Evolutionary conservation across 306 rosid species (phyloP), one percentile per base, ranked within the genome.

Genomic region (Cucumis cinereus): DNA sequence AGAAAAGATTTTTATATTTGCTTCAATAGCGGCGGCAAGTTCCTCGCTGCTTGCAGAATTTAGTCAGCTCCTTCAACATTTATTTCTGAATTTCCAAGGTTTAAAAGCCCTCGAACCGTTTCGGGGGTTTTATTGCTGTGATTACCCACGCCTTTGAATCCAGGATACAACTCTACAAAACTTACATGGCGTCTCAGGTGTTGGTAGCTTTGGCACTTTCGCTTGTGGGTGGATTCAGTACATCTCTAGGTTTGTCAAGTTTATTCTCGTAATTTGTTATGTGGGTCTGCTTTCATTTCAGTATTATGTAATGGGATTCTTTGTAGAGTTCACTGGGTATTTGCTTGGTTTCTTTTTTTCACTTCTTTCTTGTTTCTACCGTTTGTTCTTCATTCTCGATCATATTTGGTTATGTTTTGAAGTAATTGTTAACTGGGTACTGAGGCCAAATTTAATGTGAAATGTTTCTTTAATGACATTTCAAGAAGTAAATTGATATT

Each of bases 151-250:
- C 26, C 77, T 49, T 67, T 74, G 20, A 59, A 71, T 47, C 53
- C 36, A 35, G 11, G 22, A 36, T 67, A 35, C 63, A 3, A 33
- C 41, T 33, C 19, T 45, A 41, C 10, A 71, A 57, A 12, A 38
- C 68, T 50, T 74, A 77, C 77, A 90, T 92, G 98, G 96, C 88
- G 85, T 90, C 97, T 82, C 99, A 89, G 79, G 89, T 90, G 30
- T 78, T 80, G 62, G 86, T 92, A 28, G 99, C 99, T 83, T 96
- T 95, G 63, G 98, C 88, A 35, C 99, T 95, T 83, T 95, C 99
- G 7, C 91, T 92, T 35, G 84, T 92, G 2, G 99, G 98, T 78
- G 99, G 99, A 67, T 55, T 84, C 76, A 95, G 98, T 61, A 95
- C 97, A 80, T 95, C 99, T 74, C 8, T 95, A 43, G 99, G 99